Percentiles rank a stretch among this genome's conserved stretches.
phyloP scores from a whole-genome alignment of 768 basidiomycete species.

The Phaffia australis region DNA sequence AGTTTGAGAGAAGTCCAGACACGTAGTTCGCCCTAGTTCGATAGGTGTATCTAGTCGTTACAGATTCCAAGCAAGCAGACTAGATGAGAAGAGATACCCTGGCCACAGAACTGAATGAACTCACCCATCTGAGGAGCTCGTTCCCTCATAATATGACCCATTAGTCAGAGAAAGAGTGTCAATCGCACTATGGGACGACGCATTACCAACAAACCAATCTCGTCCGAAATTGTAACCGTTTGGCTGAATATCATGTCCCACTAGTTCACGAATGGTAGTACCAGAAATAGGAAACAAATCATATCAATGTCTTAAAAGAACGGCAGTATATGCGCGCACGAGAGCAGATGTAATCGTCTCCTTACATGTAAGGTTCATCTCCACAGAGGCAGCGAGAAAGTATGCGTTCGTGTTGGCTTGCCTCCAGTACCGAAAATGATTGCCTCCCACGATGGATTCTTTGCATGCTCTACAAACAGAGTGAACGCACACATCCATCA shows the following conservation, averaged over 20 bases:
- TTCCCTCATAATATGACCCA: background rate
- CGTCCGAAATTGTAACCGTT: slow-evolving; percentile 64
- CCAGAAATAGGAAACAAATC: slow-evolving; percentile 33
- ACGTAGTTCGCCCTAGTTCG: slow-evolving; percentile 57
- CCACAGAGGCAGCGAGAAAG: slow-evolving; percentile 34
- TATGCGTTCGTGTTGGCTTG: slow-evolving; percentile 30
- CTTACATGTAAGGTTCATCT: slow-evolving; percentile 47
- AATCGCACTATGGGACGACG: slow-evolving; percentile 44
- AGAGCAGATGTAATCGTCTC: slow-evolving; percentile 37
- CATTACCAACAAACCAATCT: slow-evolving; percentile 77
- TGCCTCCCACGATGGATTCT: slow-evolving; percentile 50
- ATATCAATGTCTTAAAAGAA: slow-evolving; percentile 54
- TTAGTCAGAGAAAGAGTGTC: slow-evolving; percentile 49
- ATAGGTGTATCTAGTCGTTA: slow-evolving; percentile 53
- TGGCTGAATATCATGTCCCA: background rate
- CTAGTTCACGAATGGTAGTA: background rate
- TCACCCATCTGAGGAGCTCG: background rate
- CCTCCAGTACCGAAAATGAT: slow-evolving; percentile 62
- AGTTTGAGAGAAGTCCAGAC: slow-evolving; percentile 58
- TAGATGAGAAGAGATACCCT: background rate
- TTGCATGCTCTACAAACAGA: background rate
- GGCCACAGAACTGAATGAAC: background rate
- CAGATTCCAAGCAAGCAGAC: too few relatives aligned
- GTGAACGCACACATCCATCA: too few relatives aligned
- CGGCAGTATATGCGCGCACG: background rate